Conservation (phyloP, 257 asterid species). For the Thymus quinquecostatus region DNA sequence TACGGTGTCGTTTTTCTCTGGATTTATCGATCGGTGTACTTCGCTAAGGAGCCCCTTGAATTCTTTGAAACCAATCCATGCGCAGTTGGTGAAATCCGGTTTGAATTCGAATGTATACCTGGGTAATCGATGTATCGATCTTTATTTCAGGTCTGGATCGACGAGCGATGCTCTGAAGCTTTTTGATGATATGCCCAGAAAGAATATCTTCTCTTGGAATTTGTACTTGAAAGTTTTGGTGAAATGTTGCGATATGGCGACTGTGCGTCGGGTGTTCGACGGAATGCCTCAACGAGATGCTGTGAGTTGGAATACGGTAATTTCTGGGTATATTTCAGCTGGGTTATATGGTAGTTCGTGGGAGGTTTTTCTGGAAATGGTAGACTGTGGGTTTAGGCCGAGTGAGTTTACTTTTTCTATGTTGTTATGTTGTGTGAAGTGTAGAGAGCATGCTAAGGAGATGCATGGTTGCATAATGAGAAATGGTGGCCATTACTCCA, state of each 20-base stretch:
- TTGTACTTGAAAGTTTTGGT: slow-evolving; percentile 42
- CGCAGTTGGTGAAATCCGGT: slow-evolving; percentile 59
- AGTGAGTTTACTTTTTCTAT: slow-evolving; percentile 63
- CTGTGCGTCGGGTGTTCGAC: slow-evolving; percentile 59
- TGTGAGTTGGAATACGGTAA: slow-evolving; percentile 73
- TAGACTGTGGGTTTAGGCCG: slow-evolving; percentile 45
- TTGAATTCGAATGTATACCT: slow-evolving; percentile 47
- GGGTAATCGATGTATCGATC: slow-evolving; percentile 60
- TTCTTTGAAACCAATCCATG: slow-evolving; percentile 55
- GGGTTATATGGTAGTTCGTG: slow-evolving; percentile 47
- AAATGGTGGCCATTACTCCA: slow-evolving; percentile 45
- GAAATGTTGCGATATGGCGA: slow-evolving; percentile 35
- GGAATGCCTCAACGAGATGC: slow-evolving; percentile 69
- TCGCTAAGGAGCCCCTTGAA: slow-evolving; percentile 36
- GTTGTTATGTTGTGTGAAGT: slow-evolving; percentile 46
- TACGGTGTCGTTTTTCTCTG: slow-evolving; percentile 45
- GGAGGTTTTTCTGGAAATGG: slow-evolving; percentile 55
- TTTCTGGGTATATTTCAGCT: slow-evolving; percentile 54
- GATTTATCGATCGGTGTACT: slow-evolving; percentile 41
- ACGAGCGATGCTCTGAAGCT: slow-evolving; percentile 47
- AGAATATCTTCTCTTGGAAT: slow-evolving; percentile 68
- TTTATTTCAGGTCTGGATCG: slow-evolving; percentile 48
- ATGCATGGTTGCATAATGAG: slow-evolving; percentile 58
- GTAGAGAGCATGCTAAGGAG: slow-evolving; percentile 57
- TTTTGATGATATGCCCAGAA: slow-evolving; percentile 49